These are phyloP conservation scores for Crucibulum laeve DNA, from an alignment of 768 basidiomycete species.

Conservation along the genomic window DNA sequence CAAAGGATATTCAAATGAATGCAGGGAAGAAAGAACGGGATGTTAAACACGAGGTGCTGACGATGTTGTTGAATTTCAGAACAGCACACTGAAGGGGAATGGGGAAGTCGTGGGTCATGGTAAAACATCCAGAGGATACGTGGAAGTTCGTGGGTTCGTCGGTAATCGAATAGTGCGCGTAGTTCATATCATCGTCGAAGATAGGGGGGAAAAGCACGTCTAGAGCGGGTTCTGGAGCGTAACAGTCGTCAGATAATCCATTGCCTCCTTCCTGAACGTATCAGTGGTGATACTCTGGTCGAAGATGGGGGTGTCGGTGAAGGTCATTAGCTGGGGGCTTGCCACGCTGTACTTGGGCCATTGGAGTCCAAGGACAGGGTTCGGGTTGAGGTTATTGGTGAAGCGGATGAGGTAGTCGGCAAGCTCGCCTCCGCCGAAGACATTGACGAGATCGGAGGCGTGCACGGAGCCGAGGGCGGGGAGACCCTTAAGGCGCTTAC, in stretches of 20 bases:
- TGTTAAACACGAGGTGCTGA: too few species aligned
- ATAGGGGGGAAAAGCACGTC: slow-evolving; percentile 1
- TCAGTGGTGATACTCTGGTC: slow-evolving; percentile 29
- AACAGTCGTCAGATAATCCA: slow-evolving; percentile 23
- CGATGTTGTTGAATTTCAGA: too few species aligned
- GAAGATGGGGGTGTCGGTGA: slow-evolving; percentile 26
- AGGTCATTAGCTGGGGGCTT: slow-evolving; percentile 29
- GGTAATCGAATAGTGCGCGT: too few species aligned
- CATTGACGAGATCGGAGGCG: slow-evolving; percentile 33
- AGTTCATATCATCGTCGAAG: not conserved
- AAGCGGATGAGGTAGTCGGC: slow-evolving; percentile 44
- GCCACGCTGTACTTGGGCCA: slow-evolving; percentile 37
- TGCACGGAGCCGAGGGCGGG: slow-evolving; percentile 45
- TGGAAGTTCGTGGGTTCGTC: too few species aligned
- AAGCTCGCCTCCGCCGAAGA: slow-evolving; percentile 38
- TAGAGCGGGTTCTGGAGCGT: slow-evolving; percentile 22
- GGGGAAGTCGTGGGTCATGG: too few species aligned
- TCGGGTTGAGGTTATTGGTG: slow-evolving; percentile 35
- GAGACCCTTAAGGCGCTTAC: slow-evolving; percentile 36
- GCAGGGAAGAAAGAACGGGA: too few species aligned
- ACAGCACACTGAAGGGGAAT: too few species aligned
- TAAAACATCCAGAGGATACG: too few species aligned
- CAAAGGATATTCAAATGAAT: too few species aligned
- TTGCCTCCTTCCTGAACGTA: slow-evolving; percentile 32
- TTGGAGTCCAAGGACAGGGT: slow-evolving; percentile 24